Evolutionary conservation across 129 eudicot genomes (phyloP).

Genomic region (Chrysanthemum makinoi): DNA sequence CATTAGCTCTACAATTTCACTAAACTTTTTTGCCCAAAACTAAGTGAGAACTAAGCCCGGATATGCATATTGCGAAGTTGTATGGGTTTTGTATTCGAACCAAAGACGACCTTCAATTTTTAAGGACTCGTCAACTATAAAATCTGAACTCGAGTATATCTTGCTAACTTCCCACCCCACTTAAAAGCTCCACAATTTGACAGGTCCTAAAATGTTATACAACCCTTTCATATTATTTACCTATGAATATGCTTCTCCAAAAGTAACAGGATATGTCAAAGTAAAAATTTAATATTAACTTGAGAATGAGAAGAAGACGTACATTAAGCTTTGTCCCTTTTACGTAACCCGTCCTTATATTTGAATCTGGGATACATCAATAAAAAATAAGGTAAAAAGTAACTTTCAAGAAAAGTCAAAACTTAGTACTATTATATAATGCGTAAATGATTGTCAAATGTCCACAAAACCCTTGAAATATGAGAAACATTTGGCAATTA

Average conservation of each 20-base stretch:
- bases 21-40: too few relatives aligned
- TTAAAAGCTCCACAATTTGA: conserved; percentile 1
- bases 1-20: background rate
- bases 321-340: conserved; percentile 35
- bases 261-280: background rate
- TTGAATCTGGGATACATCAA: conserved; percentile 32
- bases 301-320: conserved; percentile 28
- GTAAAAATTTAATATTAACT: background rate
- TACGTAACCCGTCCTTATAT: conserved; percentile 29
- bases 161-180: background rate
- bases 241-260: background rate
- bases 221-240: too few relatives aligned
- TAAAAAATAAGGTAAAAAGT: conserved; percentile 15
- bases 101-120: too few relatives aligned
- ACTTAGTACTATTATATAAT: background rate
- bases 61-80: too few relatives aligned
- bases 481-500: background rate
- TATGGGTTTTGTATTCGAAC: too few relatives aligned
- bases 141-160: background rate
- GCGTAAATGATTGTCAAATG: background rate
- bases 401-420: conserved; percentile 11
- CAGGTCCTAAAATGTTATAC: background rate
- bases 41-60: too few relatives aligned
- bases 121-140: background rate
- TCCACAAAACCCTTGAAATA: background rate